These are phyloP conservation scores for Fusarium floridanum DNA, from an alignment of 2,329 filamentous ascomycete genomes.

Conservation along the genomic window DNA sequence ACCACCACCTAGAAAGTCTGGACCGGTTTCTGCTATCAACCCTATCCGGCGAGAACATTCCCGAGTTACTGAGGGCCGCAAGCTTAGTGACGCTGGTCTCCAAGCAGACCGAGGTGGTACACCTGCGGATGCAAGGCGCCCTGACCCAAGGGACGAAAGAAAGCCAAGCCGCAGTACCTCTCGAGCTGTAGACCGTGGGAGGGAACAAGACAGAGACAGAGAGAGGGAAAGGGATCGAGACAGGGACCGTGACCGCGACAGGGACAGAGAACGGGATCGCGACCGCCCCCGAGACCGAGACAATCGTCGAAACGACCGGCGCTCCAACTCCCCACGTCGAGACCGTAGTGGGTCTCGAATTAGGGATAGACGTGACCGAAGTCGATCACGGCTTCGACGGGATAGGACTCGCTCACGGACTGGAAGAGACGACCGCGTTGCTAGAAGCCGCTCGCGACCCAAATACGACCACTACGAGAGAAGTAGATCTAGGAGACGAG, in stretches of 20 bases:
- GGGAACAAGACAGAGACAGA: constrained; percentile 44
- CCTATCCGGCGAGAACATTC: constrained; percentile 64
- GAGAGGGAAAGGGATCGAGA: constrained; percentile 43
- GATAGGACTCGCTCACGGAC: constrained; percentile 58
- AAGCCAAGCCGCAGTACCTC: constrained; percentile 52
- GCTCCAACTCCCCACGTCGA: constrained; percentile 56
- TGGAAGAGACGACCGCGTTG: constrained; percentile 49
- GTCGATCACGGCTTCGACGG: constrained; percentile 52
- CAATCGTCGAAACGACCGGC: constrained; percentile 49
- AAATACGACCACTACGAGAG: constrained; percentile 52
- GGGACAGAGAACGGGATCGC: constrained; percentile 43
- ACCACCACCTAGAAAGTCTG: constrained; percentile 66
- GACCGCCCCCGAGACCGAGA: constrained; percentile 46
- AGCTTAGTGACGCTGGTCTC: constrained; percentile 47
- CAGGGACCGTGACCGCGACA: constrained; percentile 43
- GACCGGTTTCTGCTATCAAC: constrained; percentile 70
- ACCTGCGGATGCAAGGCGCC: constrained; percentile 46
- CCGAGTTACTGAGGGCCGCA: constrained; percentile 58
- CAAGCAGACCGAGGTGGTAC: constrained; percentile 54
- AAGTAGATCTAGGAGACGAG: constrained; percentile 52
- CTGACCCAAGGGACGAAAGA: constrained; percentile 47
- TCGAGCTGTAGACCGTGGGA: constrained; percentile 43
- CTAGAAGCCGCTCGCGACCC: constrained; percentile 52
- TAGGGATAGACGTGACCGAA: constrained; percentile 53
- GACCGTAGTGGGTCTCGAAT: constrained; percentile 51